Conservation (phyloP, 2,329 filamentous ascomycete species). For the Phoma sp. region DNA sequence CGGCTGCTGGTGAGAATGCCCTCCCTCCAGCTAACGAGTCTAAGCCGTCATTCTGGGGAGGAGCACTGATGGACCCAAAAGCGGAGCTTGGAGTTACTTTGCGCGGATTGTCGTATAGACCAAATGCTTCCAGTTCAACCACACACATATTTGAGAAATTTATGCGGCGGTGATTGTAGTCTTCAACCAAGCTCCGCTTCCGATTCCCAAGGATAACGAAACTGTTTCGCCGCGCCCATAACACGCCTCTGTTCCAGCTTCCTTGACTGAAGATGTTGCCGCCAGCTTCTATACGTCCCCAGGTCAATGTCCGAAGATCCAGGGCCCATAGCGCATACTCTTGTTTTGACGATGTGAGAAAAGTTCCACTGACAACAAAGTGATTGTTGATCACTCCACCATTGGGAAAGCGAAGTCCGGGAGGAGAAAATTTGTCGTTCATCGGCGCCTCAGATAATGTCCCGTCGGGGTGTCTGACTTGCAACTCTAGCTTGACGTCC, state of each 20-base stretch:
- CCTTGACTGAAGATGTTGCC: constrained; percentile 92
- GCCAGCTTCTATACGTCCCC: constrained; percentile 94
- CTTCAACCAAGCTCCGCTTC: constrained; percentile 91
- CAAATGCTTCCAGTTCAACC: constrained; percentile 96
- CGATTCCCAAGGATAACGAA: constrained; percentile 96
- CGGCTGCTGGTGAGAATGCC: constrained; percentile 75
- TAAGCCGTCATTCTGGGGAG: constrained; percentile 60
- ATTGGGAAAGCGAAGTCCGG: constrained; percentile 92
- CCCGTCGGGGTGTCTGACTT: constrained; percentile 84
- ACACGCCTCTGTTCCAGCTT: constrained; percentile 93
- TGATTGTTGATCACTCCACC: constrained; percentile 94
- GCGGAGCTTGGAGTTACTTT: constrained; percentile 77
- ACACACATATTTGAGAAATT: constrained; percentile 98
- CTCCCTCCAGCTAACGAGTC: constrained; percentile 74
- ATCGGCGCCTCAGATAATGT: constrained; percentile 85
- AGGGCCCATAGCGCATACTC: constrained; percentile 97
- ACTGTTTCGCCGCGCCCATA: constrained; percentile 92
- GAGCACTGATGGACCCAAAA: constrained; percentile 81
- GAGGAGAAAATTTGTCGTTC: constrained; percentile 84
- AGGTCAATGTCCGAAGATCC: constrained; percentile 84
- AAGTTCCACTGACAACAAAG: constrained; percentile 96
- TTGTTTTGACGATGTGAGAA: constrained; percentile 95
- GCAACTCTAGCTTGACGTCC: constrained; percentile 93
- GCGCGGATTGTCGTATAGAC: constrained; percentile 93
- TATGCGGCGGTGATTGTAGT: constrained; percentile 97